Evolutionary conservation across 2,329 filamentous ascomycete species (phyloP).

Genomic region (Phialemoniopsis sp.): DNA sequence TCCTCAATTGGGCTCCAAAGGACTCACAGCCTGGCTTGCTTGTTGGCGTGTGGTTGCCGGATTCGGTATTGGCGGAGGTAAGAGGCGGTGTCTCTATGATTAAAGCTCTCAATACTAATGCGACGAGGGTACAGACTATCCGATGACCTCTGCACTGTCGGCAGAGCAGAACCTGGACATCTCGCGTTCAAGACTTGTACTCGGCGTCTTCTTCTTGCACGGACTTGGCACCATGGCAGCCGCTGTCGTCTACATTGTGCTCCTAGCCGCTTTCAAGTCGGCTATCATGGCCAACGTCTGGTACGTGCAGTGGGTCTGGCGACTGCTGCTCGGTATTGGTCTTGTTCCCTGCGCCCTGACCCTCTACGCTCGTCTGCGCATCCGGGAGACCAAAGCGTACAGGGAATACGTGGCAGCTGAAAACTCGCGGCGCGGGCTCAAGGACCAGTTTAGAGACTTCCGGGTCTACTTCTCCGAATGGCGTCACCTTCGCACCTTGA

Average conservation of each 20-base stretch:
- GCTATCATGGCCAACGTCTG: neutral
- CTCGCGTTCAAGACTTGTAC: neutral
- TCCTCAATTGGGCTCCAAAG: neutral
- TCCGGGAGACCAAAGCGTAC: neutral
- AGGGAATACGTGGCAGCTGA: neutral
- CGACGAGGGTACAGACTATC: neutral
- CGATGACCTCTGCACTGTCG: conserved; percentile 1
- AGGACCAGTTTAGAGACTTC: conserved; percentile 4
- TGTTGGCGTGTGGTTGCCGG: conserved; percentile 6
- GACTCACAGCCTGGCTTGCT: conserved; percentile 4
- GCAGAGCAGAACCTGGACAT: neutral
- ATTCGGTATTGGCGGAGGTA: conserved; percentile 1
- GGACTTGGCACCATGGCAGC: neutral
- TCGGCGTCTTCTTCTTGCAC: neutral
- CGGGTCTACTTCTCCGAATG: conserved; percentile 2
- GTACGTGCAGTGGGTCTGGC: conserved; percentile 1
- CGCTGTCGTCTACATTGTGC: conserved; percentile 1
- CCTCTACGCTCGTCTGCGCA: conserved; percentile 1
- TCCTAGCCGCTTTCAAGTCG: conserved; percentile 1
- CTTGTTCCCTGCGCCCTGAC: conserved; percentile 1
- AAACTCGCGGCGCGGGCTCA: neutral
- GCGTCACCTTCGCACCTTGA: conserved; percentile 2
- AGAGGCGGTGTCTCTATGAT: too few relatives aligned
- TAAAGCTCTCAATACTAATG: neutral
- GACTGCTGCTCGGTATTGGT: conserved; percentile 1